Evolutionary conservation across 169 alveolate genomes (phyloP).

Genomic region (Plasmodium vivax): DNA sequence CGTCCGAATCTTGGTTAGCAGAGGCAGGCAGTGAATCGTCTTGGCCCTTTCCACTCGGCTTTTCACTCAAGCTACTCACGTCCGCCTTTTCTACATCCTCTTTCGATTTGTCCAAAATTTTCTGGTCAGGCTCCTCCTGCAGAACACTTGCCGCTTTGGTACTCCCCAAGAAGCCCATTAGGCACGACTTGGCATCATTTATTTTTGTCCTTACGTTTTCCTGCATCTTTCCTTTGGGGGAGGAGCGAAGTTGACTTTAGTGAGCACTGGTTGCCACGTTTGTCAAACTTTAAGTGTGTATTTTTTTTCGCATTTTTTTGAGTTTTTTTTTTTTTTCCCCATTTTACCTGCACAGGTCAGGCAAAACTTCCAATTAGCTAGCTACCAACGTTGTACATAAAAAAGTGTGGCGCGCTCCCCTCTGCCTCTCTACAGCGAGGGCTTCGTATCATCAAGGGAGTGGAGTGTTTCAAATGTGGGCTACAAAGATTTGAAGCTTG

Average conservation of each 20-base stretch:
- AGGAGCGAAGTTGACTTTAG: neutral
- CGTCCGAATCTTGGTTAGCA: constrained; percentile 13
- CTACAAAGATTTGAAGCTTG: neutral
- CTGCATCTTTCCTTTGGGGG: constrained; percentile 8
- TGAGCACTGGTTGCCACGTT: neutral
- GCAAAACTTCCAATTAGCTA: neutral
- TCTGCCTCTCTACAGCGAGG: neutral
- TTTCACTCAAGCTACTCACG: neutral
- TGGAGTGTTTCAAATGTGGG: neutral
- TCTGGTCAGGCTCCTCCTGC: neutral
- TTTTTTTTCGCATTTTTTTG: neutral
- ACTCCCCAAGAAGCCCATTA: constrained; percentile 1
- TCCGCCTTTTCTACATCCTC: neutral
- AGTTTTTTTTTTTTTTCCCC: neutral
- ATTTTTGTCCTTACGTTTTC: neutral
- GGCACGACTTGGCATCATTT: constrained; percentile 45
- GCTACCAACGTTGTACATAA: neutral
- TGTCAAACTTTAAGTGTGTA: neutral
- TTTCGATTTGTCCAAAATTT: neutral
- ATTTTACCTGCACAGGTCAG: neutral
- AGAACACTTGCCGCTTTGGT: neutral
- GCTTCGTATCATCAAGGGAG: neutral
- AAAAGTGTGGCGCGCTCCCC: neutral
- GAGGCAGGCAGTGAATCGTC: neutral
- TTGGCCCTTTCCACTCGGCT: neutral